Evolutionary conservation across 192 early-diverging fungal species (phyloP), one percentile per base, ranked within the genome.

Genomic region (Umbelopsis sp.): DNA sequence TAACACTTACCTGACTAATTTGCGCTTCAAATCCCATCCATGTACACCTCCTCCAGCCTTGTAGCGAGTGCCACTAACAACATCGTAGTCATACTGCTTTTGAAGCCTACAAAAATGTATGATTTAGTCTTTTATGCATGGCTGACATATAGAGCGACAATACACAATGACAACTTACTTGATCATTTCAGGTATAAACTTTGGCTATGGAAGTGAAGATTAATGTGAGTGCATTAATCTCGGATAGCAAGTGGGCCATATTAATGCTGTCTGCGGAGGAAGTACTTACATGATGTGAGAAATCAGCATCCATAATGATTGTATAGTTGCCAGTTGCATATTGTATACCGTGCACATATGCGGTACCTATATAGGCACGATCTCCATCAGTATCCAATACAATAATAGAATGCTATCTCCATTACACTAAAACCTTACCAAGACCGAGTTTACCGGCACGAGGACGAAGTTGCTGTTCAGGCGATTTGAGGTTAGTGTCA

Each of bases 231-330:
- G 12, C 12, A 11, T 11, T 41, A 11, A 6, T 1, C 5, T 11
- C 5, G 38, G 8, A 0, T 41, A 11, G 4, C 38, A 11, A 6
- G 12, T 41, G 1, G 12, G n/a, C n/a, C n/a, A n/a, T n/a, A n/a
- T n/a, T n/a, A n/a, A n/a, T 38, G n/a, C 36, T 76, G 6, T 34
- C 29, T 56, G 21, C 22, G 22, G 7, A 65, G 36, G 11, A 41
- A 31, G 10, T 22, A 51, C 73, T 79, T 90, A 95, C 93, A 75
- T 99, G 97, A 80, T 99, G 97, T 26, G 96, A 97, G 90, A 99
- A 96, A 77, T 99, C 97, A 24, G 97, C 96, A 74, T 99, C 97
- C 95, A 99, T 93, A 77, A 99, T 97, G 72, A 99, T 93, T 41
- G 97, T 85, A 87, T 91, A 97, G 82, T 97, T 93, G 44, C 97